Base-by-base conservation (phyloP, 2,329 filamentous ascomycete species). In the Fusarium tjaetaba region DNA sequence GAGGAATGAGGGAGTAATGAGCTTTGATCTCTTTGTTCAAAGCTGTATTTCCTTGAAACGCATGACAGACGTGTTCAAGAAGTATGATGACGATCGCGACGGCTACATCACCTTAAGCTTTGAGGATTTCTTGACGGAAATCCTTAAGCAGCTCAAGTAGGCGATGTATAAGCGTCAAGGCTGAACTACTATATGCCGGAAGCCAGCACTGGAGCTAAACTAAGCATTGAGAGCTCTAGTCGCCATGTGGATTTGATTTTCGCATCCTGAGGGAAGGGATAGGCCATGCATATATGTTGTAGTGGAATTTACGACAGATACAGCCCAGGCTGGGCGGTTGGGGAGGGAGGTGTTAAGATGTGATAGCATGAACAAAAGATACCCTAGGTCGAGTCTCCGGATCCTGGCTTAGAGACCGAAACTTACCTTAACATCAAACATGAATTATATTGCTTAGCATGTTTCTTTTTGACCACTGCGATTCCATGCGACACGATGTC, bases 31-130 rank as follows among this genome's bases (percentile, higher is more conserved):
- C 58, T 99, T 99, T 79, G 96, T 99, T 70, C 96, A 99, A 87
- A 94, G 94, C 59, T 98, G 96, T 83, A 98, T 99, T 80, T 95
- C 91, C 77, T 87, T 99, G 79, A 98, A 98, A 89, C 90, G 96
- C 77, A 98, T 99, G 96, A 99, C 96, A 68, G 96, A 99, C 82
- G 95, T 97, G 34, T 99, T 99, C 82, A 99, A 99, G 88, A 96
- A 95, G 84, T 99, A 98, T 82, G 96, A 99, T 77, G 94, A 97
- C 79, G 96, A 99, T 82, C 90, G 96, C 46, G 96, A 98, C 83
- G 96, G 96, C 4, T 98, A 95, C 81, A 94, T 95, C 76, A 95
- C 92, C 8, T 83, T 95, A 61, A 94, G 92, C 80, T 95, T 95
- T 78, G 93, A 95, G 84, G 92, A 95, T 78, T 95, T 95, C 81